Percentiles rank a stretch among this genome's conserved stretches.
These are phyloP conservation scores for Discostella pseudostelligera DNA, from an alignment of 108 stramenopile genomes.

Conservation along the genomic window DNA sequence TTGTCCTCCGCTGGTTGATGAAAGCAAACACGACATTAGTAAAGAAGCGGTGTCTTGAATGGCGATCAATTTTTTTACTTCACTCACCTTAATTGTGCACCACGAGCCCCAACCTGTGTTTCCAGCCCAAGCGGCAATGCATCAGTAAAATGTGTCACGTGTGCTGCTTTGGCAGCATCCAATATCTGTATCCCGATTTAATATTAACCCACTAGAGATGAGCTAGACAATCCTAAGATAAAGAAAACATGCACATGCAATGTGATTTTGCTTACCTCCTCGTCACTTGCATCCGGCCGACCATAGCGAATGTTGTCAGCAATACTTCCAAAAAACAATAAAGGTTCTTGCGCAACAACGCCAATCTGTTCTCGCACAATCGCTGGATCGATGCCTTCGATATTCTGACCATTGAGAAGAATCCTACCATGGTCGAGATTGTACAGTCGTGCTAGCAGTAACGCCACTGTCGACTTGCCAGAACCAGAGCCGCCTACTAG, in stretches of 20 bases:
- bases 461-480: slow-evolving; percentile 82
- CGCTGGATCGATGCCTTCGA: slow-evolving; percentile 61
- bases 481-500: slow-evolving; percentile 88
- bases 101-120: slow-evolving; percentile 88
- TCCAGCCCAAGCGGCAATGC: slow-evolving; percentile 78
- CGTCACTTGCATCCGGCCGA: slow-evolving; percentile 57
- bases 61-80: no score
- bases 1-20: slow-evolving; percentile 89
- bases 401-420: slow-evolving; percentile 68
- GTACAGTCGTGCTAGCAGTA: slow-evolving; percentile 83
- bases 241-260: not conserved
- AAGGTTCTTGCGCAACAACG: slow-evolving; percentile 91
- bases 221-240: not conserved
- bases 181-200: not conserved
- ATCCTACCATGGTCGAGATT: slow-evolving; percentile 65
- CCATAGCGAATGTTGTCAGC: slow-evolving; percentile 88
- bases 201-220: not conserved
- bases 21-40: no score
- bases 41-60: no score
- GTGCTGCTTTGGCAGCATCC: slow-evolving; percentile 67
- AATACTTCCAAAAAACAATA: slow-evolving; percentile 88
- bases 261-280: slow-evolving; percentile 46
- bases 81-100: slow-evolving; percentile 70
- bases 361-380: slow-evolving; percentile 73
- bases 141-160: slow-evolving; percentile 75